Evolutionary conservation across 805 yeast genomes (phyloP), one percentile per base, ranked within the genome.

Genomic region (Pichia membranifaciens): DNA sequence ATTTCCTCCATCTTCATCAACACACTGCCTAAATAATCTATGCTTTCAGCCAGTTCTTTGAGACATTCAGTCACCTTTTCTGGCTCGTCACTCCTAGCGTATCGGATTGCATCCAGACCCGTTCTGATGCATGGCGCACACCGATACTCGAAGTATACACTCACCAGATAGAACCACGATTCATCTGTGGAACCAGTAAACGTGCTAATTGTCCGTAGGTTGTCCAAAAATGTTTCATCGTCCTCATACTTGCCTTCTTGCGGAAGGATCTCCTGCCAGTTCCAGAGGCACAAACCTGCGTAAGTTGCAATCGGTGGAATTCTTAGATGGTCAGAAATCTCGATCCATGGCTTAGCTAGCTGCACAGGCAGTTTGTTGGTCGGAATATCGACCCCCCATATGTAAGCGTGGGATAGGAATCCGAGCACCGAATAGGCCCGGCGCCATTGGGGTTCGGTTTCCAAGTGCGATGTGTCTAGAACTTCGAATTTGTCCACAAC

Each of bases 111-210:
- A 28, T 78, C 78, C 46, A 87, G 61, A 1, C 96, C 96, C 21
- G 75, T 66, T 2, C 72, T 71, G 36, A 90, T 68, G 48, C 87
- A 78, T 12, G 76, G 73, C 0, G 93, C 91, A 37, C 96, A 96
- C 51, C 75, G 79, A 55, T 79, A 75, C 66, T 90, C 98, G 58
- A 91, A 87, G 53, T 80, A 87, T 1, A 88, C 91, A 58, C 93
- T 82, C 9, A 90, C 91, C 50, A 89, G 70, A 64, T 87, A 90
- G 63, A 90, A 90, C 98, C 98, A 90, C 54, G 85, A 78, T 66
- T 90, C 98, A 66, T 90, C 97, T 37, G 82, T 78, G 4, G 88
- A 78, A 1, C 97, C 97, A 0, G 97, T 89, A 62, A 82, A 91
- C 1, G 96, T 88, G 61, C 78, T 79, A 51, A 86, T 76, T 1